A percentile compares a stretch with the other conserved stretches of the same genome.
Evolutionary conservation across 1,139 yeast species (phyloP).

Genomic region (Zygosaccharomyces pseudobailii): DNA sequence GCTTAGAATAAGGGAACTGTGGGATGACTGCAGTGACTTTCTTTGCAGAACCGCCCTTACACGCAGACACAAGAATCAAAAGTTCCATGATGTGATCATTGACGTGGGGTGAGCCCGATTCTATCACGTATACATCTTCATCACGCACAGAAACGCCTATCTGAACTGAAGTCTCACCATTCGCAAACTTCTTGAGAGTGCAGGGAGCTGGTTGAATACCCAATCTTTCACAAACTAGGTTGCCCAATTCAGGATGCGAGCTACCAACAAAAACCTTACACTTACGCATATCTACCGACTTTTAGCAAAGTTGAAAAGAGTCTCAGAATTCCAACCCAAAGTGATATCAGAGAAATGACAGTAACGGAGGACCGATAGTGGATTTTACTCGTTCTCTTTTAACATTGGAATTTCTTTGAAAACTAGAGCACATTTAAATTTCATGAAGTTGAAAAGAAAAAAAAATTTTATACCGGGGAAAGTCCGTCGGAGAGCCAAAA

Average conservation of each 20-base stretch:
- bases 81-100: constrained; percentile 97
- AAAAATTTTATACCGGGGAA: constrained; percentile 8
- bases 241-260: constrained; percentile 92
- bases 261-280: constrained; percentile 95
- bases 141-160: constrained; percentile 93
- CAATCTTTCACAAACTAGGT: constrained; percentile 79
- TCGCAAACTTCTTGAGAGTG: constrained; percentile 82
- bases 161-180: constrained; percentile 96
- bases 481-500: constrained; percentile 6
- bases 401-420: neutral
- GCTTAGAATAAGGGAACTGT: constrained; percentile 95
- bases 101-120: constrained; percentile 82
- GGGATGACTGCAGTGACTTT: constrained; percentile 97
- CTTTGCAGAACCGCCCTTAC: constrained; percentile 95
- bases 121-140: constrained; percentile 94
- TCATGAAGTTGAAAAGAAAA: neutral
- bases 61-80: constrained; percentile 86
- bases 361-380: neutral
- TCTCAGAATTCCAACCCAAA: neutral
- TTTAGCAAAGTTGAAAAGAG: neutral
- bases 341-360: neutral
- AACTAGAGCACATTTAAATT: neutral
- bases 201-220: constrained; percentile 97
- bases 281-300: constrained; percentile 66
- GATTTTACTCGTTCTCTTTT: neutral